A percentile compares a stretch with the other conserved stretches of the same genome.
phyloP scores from a whole-genome alignment of 1,284 basidiomycete genomes.

The Apiotrichum montevideense region DNA sequence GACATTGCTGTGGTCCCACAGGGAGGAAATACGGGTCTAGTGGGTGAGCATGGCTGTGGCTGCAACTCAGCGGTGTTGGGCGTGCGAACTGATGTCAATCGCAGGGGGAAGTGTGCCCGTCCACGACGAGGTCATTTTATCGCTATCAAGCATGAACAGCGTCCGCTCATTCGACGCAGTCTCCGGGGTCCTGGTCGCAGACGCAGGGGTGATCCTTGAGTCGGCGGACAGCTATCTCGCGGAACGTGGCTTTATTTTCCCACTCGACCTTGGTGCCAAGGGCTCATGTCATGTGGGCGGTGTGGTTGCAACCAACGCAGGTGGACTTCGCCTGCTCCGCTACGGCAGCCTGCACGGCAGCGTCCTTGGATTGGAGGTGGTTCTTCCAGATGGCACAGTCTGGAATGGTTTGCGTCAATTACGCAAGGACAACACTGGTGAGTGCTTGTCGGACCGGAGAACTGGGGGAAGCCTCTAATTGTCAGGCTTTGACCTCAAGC shows the following conservation, averaged over 20 bases:
- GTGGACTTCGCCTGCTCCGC: constrained; percentile 84
- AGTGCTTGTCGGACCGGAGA: constrained; percentile 17
- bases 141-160: constrained; percentile 71
- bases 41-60: constrained; percentile 49
- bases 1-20: constrained; percentile 88
- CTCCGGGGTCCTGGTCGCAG: constrained; percentile 59
- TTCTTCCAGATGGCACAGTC: constrained; percentile 90
- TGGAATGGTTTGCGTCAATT: constrained; percentile 73
- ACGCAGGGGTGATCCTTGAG: constrained; percentile 92
- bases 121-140: constrained; percentile 85
- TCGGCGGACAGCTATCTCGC: constrained; percentile 78
- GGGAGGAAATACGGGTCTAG: constrained; percentile 96
- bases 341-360: constrained; percentile 95
- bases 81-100: too few relatives aligned
- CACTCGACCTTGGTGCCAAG: constrained; percentile 95
- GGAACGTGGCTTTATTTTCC: constrained; percentile 91
- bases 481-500: constrained; percentile 94
- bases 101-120: constrained; percentile 82
- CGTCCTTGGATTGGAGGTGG: constrained; percentile 77
- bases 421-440: constrained; percentile 96
- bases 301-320: constrained; percentile 95
- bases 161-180: constrained; percentile 91
- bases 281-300: constrained; percentile 99
- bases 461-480: neutral
- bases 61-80: neutral